These are phyloP conservation scores for Astragalus glycyphyllos DNA, from an alignment of 306 rosid species.

Conservation along the genomic window DNA sequence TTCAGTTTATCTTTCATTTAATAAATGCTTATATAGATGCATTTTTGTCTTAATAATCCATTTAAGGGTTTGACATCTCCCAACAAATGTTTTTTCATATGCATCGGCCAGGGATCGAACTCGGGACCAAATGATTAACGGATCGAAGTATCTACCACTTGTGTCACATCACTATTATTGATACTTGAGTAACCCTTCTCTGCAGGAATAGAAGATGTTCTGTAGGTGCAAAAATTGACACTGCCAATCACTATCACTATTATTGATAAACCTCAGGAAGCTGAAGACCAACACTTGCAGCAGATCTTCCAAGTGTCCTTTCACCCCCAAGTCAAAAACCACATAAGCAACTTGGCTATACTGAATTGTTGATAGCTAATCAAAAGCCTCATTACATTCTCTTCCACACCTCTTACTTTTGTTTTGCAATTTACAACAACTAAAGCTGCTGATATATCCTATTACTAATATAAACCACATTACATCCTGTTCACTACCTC, in stretches of 20 bases:
- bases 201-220: slow-evolving; percentile 1
- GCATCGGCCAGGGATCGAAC: no score
- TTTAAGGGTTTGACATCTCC: no score
- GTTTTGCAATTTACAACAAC: slow-evolving; percentile 16
- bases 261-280: slow-evolving; percentile 83
- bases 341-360: slow-evolving; percentile 12
- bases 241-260: slow-evolving; percentile 44
- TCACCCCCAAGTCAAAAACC: slow-evolving; percentile 40
- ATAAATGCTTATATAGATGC: no score
- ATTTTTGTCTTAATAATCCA: no score
- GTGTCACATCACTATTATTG: no score
- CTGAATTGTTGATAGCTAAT: neutral
- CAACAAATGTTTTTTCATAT: no score
- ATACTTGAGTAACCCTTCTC: slow-evolving; percentile 26
- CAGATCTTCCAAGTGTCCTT: slow-evolving; percentile 81
- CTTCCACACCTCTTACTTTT: slow-evolving; percentile 8
- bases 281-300: slow-evolving; percentile 90
- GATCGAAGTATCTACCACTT: no score
- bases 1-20: neutral
- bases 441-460: slow-evolving; percentile 16
- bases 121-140: neutral
- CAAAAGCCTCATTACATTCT: slow-evolving; percentile 12
- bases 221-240: slow-evolving; percentile 4
- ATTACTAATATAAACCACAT: slow-evolving; percentile 15
- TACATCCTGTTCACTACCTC: slow-evolving; percentile 11